Evolutionary conservation across 2,329 filamentous ascomycete genomes (phyloP), one percentile per base, ranked within the genome.

Genomic region (Diaporthe citrichinensis): DNA sequence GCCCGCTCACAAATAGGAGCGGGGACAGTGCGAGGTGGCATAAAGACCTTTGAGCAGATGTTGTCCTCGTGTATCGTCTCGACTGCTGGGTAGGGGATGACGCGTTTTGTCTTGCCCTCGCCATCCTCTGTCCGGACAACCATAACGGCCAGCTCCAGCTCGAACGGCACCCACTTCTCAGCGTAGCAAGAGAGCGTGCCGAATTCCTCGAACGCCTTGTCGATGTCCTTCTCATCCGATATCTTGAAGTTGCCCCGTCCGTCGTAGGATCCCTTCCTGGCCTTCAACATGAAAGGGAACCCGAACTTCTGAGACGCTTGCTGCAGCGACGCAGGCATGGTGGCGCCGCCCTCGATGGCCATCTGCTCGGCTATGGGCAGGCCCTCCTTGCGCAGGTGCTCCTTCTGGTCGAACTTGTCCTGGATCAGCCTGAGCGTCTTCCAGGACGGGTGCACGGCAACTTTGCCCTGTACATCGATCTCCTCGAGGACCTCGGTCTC

Each of bases 51-150:
- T 80, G 97, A 97, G 90, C 97, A 98, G 80, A 99, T 95, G 81
- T 92, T 97, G 84, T 98, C 94, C 84, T 98, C 95, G 80, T 99
- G 97, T 41, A 98, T 90, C 1, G 96, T 98, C 87, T 99, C 97
- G 2, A 98, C 96, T 0, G 93, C 94, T 0, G 97, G 96, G 82
- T 97, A 98, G 6, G 96, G 91, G 44, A 95, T 86, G 17, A 90
- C 83, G 20, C 83, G 83, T 76, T 85, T 88, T 12, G 88, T 82
- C 20, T 84, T 84, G 1, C 89, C 89, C 3, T 86, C 82, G 59
- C 87, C 85, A 78, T 97, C 92, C 81, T 96, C 94, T 0, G 94
- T 98, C 81, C 98, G 94, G 74, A 98, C 92, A 12, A 98, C 96
- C 92, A 98, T 98, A 79, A 98, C 96, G 7, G 97, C 94, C 72